phyloP scores from a whole-genome alignment of 2,329 filamentous ascomycete genomes.

The Fusarium nematophilum region DNA sequence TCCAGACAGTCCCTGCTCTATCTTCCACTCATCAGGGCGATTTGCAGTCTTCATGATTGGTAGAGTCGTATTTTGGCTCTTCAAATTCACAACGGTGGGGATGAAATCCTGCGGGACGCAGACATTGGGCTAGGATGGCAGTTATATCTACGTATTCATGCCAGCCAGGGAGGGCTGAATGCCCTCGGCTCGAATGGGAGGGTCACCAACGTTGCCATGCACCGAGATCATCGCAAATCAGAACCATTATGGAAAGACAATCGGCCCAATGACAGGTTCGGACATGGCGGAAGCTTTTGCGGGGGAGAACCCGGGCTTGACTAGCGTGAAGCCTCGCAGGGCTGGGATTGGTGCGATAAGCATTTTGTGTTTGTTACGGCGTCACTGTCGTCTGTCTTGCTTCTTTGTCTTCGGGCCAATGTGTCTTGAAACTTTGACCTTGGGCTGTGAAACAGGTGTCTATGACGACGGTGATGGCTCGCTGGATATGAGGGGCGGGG shows the following conservation, averaged over 20 bases:
- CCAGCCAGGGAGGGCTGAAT: not conserved
- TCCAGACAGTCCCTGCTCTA: constrained; percentile 62
- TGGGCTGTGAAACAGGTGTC: no score
- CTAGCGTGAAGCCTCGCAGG: not conserved
- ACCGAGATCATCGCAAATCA: not conserved
- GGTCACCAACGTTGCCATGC: not conserved
- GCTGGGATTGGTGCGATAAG: constrained; percentile 8
- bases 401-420: not conserved
- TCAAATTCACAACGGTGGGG: no score
- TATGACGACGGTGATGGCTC: no score
- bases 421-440: not conserved
- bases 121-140: no score
- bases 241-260: not conserved
- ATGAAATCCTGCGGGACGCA: no score
- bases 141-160: not conserved
- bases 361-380: not conserved
- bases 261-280: constrained; percentile 2
- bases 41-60: constrained; percentile 34
- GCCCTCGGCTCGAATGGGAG: constrained; percentile 4
- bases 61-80: not conserved
- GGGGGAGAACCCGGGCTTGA: not conserved
- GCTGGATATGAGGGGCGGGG: no score
- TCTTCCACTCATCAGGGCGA: constrained; percentile 62
- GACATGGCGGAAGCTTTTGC: not conserved
- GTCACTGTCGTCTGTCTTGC: not conserved